A percentile compares a stretch with the other conserved stretches of the same genome.
These are phyloP conservation scores for Aureobasidium subglaciale DNA, from an alignment of 2,329 filamentous ascomycete species.

Conservation along the genomic window DNA sequence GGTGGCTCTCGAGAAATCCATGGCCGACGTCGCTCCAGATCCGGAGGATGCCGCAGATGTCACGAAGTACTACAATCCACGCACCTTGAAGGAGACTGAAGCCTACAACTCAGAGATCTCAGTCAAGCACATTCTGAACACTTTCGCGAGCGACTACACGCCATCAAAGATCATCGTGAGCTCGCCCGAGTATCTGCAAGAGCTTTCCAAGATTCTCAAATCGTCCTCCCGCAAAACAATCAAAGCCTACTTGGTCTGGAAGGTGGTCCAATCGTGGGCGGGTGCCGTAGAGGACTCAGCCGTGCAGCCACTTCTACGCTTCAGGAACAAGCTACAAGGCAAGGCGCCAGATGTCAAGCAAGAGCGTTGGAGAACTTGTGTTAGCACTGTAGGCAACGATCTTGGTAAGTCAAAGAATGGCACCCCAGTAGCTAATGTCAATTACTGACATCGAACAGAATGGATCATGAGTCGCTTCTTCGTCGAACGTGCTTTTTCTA, in stretches of 20 bases:
- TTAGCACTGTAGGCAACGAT: slow-evolving; percentile 49
- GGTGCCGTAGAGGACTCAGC: slow-evolving; percentile 52
- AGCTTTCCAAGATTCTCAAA: slow-evolving; percentile 49
- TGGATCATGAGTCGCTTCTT: slow-evolving; percentile 69
- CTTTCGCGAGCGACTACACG: not conserved
- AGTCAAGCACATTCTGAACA: slow-evolving; percentile 32
- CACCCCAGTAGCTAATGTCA: too few species aligned
- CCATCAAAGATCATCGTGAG: slow-evolving; percentile 49
- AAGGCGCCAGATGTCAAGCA: slow-evolving; percentile 52
- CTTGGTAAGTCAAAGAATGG: slow-evolving; percentile 34
- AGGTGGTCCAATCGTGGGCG: slow-evolving; percentile 49
- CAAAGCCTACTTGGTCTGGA: slow-evolving; percentile 59
- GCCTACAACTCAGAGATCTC: slow-evolving; percentile 31
- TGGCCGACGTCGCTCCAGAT: slow-evolving; percentile 50
- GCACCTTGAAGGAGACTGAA: slow-evolving; percentile 48
- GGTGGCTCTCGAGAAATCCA: slow-evolving; percentile 6
- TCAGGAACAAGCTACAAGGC: slow-evolving; percentile 54
- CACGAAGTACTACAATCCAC: slow-evolving; percentile 61
- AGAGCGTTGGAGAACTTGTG: slow-evolving; percentile 62
- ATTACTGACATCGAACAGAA: not conserved
- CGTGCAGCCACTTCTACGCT: slow-evolving; percentile 52
- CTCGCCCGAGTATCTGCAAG: slow-evolving; percentile 54
- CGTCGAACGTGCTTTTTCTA: slow-evolving; percentile 60
- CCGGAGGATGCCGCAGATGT: slow-evolving; percentile 54
- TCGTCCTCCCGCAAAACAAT: slow-evolving; percentile 49